Percentiles rank a stretch among this genome's conserved stretches.
Conservation (phyloP, 2,329 filamentous ascomycete species). For the Nothomitra cinnamomea region DNA sequence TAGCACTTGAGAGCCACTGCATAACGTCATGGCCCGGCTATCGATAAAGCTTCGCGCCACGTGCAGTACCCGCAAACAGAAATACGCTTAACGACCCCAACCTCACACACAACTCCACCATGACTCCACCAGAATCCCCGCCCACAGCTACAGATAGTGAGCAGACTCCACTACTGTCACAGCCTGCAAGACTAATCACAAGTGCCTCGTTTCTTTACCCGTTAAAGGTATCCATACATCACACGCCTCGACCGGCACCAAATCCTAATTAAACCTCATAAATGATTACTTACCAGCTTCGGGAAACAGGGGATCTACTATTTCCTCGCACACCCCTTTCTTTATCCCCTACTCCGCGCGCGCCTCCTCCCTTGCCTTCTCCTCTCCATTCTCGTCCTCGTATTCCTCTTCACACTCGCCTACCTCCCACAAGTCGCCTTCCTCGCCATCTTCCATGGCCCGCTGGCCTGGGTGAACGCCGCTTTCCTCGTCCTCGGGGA, state of each 20-base stretch:
- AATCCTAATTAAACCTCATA: background rate
- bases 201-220: background rate
- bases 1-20: too few species aligned
- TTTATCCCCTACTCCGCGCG: conserved; percentile 64
- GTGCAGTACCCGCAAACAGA: too few species aligned
- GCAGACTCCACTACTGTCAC: background rate
- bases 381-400: conserved; percentile 66
- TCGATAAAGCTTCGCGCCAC: too few species aligned
- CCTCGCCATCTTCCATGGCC: conserved; percentile 72
- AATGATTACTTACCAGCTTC: background rate
- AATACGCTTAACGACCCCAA: too few species aligned
- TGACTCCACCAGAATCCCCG: background rate
- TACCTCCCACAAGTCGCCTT: conserved; percentile 84
- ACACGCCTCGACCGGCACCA: background rate
- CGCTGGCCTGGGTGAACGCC: conserved; percentile 78
- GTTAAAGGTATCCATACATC: background rate
- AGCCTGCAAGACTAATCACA: background rate
- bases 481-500: conserved; percentile 65
- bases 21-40: too few species aligned
- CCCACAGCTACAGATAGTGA: background rate
- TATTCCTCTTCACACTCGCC: conserved; percentile 72
- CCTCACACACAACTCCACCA: too few species aligned
- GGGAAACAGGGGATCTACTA: conserved; percentile 57
- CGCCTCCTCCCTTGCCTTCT: conserved; percentile 67
- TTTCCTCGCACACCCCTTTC: conserved; percentile 58